A percentile compares a stretch with the other conserved stretches of the same genome.
Evolutionary conservation across 345 rosid species (phyloP).

Genomic region (Geranium brycei): DNA sequence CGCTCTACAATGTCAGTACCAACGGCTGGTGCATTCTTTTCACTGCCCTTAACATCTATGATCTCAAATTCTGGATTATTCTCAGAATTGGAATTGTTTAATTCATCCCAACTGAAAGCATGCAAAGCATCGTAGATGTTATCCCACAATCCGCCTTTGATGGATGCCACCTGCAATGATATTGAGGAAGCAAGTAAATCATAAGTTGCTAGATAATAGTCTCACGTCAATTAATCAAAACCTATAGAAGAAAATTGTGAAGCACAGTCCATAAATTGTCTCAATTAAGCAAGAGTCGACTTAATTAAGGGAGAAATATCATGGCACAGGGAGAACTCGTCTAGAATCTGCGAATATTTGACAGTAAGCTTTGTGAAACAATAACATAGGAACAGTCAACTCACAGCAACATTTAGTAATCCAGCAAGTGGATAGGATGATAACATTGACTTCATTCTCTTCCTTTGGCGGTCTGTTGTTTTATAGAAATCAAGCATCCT

Average conservation of each 20-base stretch:
- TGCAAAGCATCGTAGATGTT: slow-evolving; percentile 67
- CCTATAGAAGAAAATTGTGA: not conserved
- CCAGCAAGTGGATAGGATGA: slow-evolving; percentile 46
- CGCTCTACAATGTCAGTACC: slow-evolving; percentile 11
- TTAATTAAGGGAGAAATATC: not conserved
- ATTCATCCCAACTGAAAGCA: slow-evolving; percentile 24
- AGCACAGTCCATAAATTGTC: not conserved
- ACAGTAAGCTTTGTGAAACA: not conserved
- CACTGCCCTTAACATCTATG: slow-evolving; percentile 31
- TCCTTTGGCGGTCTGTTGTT: slow-evolving; percentile 11
- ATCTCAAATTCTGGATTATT: slow-evolving; percentile 25
- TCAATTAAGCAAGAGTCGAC: not conserved
- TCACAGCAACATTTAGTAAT: slow-evolving; percentile 75
- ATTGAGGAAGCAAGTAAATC: slow-evolving; percentile 1
- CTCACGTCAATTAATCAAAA: not conserved
- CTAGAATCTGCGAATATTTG: not conserved
- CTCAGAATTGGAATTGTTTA: slow-evolving; percentile 10
- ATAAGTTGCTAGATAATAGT: not conserved
- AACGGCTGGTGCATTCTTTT: slow-evolving; percentile 10
- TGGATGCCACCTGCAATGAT: slow-evolving; percentile 53
- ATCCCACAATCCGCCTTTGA: slow-evolving; percentile 74
- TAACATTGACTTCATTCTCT: slow-evolving; percentile 21
- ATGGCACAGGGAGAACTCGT: not conserved
- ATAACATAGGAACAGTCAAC: slow-evolving; percentile 19
- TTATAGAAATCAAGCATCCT: slow-evolving; percentile 42